Base-by-base conservation (phyloP, 495 filamentous ascomycete genomes). In the Penicillium chermesinum region DNA sequence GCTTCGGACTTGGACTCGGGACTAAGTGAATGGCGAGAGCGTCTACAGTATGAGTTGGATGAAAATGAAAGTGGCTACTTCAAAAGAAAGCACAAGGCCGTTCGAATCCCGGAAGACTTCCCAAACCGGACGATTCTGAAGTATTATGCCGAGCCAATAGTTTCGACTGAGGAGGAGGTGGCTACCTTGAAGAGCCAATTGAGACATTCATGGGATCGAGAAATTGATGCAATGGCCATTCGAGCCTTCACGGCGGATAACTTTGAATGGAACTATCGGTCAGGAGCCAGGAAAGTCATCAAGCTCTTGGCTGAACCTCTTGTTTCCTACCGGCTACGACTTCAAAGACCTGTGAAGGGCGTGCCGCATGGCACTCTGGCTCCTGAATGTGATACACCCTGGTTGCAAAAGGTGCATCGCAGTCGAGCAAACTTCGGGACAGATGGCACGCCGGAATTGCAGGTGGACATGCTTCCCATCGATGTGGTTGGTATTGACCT, bases 41-140 rank as follows among this genome's bases (percentile, higher is more conserved):
- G 81, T 50, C 67, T 99, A 12, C 68, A 80, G 42, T 80, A 82
- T 48, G 89, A 97, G 64, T 63, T 96, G 22, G 73, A 78, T 17
- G 87, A 84, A 32, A 98, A 99, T 59, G 86, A 90, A 62, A 88
- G 84, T 57, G 83, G 86, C 12, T 85, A 79, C 47, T 99, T 97
- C 62, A 72, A 76, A 22, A 82, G 75, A 7, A 89, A 80, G 56
- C 88, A 91, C 57, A 83, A 78, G 41, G 73, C 79, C 2, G 67
- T 97, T 43, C 73, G 65, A 3, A 85, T 97, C 12, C 91, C 93
- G 2, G 84, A 88, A 0, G 68, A 71, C 17, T 99, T 97, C 55
- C 93, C 93, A 0, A 83, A 88, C 50, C 71, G 70, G 44, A 82
- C 85, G 16, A 81, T 96, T 16, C 71, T 96, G 19, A 74, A 87